These are phyloP conservation scores for Cylindrotheca closterium DNA, from an alignment of 108 stramenopile species.

Conservation along the genomic window DNA sequence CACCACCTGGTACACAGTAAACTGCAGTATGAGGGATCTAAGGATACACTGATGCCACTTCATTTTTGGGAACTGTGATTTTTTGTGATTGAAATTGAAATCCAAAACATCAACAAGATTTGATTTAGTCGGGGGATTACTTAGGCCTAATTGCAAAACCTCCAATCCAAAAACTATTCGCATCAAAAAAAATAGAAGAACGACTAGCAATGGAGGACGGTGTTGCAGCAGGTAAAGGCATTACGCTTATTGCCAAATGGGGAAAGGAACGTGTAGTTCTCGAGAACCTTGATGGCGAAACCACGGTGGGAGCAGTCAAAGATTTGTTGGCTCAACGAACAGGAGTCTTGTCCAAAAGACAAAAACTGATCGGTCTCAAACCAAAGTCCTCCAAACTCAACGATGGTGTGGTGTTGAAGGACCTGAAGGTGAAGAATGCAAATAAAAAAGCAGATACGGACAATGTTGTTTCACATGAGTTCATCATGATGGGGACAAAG, in stretches of 20 bases:
- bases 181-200: too few relatives aligned
- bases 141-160: too few relatives aligned
- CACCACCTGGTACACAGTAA: too few relatives aligned
- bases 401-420: constrained; percentile 63
- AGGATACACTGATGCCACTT: too few relatives aligned
- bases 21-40: too few relatives aligned
- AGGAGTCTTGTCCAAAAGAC: constrained; percentile 81
- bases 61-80: too few relatives aligned
- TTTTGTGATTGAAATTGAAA: too few relatives aligned
- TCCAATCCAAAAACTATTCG: too few relatives aligned
- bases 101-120: too few relatives aligned
- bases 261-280: constrained; percentile 72
- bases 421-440: constrained; percentile 61
- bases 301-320: constrained; percentile 66
- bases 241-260: constrained; percentile 76
- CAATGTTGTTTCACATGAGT: constrained; percentile 45
- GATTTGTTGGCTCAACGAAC: constrained; percentile 56
- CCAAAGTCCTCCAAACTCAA: constrained; percentile 27
- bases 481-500: constrained; percentile 95
- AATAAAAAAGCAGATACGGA: constrained; percentile 25
- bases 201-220: too few relatives aligned
- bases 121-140: too few relatives aligned
- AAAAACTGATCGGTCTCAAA: constrained; percentile 90
- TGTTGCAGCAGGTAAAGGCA: too few relatives aligned
- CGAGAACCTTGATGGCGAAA: constrained; percentile 40